phyloP scores from a whole-genome alignment of 495 filamentous ascomycete species.

The Talaromyces borbonicus region DNA sequence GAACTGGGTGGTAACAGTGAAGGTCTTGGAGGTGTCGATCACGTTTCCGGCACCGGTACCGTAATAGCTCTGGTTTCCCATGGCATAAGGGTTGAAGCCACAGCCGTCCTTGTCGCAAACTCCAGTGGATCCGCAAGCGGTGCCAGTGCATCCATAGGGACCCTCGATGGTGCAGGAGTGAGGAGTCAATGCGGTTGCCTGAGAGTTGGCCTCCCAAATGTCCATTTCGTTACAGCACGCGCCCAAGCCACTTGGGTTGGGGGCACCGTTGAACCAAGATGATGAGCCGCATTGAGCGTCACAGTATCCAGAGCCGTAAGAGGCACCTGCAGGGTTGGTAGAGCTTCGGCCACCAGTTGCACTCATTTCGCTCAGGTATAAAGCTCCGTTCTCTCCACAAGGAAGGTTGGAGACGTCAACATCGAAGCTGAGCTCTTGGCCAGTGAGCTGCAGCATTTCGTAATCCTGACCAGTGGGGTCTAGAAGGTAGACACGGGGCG shows the following conservation, averaged over 20 bases:
- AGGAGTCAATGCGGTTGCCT: conserved; percentile 46
- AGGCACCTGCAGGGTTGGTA: conserved; percentile 50
- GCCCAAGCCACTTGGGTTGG: conserved; percentile 38
- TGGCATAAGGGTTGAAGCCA: conserved; percentile 52
- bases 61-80: conserved; percentile 48
- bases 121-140: conserved; percentile 38
- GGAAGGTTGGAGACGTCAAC: conserved; percentile 50
- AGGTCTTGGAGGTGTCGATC: conserved; percentile 49
- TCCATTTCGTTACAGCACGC: conserved; percentile 55
- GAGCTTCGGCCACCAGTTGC: conserved; percentile 41
- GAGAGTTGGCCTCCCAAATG: conserved; percentile 54
- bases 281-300: conserved; percentile 53
- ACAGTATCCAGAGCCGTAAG: conserved; percentile 62
- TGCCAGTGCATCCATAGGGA: conserved; percentile 38
- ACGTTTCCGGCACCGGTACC: conserved; percentile 33
- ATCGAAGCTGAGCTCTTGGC: conserved; percentile 53
- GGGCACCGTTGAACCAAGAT: conserved; percentile 49
- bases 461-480: conserved; percentile 44
- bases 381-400: conserved; percentile 59
- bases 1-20: conserved; percentile 64
- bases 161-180: conserved; percentile 40
- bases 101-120: conserved; percentile 60
- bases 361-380: conserved; percentile 58
- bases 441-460: conserved; percentile 47
- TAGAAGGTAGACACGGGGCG: conserved; percentile 53